phyloP scores from a whole-genome alignment of 2,329 filamentous ascomycete species.

The Penicillium sp. region DNA sequence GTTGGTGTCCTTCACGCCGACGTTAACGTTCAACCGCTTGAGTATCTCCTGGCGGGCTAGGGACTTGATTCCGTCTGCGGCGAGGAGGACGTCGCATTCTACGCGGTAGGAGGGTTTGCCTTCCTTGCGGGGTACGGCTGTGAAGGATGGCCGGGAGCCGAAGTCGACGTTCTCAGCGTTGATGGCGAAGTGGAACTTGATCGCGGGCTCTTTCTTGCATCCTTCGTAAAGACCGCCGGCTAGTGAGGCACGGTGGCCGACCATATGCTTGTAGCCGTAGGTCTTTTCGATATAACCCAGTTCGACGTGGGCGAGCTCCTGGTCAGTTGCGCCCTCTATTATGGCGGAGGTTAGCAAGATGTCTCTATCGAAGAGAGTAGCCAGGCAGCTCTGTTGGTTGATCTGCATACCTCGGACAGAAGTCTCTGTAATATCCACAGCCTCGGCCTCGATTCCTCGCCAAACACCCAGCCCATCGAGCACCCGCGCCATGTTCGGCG shows the following conservation, averaged over 20 bases:
- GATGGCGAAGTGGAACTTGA: conserved; percentile 69
- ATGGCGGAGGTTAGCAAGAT: neutral
- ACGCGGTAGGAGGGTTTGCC: conserved; percentile 50
- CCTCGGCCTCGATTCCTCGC: conserved; percentile 68
- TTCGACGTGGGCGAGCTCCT: conserved; percentile 70
- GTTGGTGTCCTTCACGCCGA: conserved; percentile 50
- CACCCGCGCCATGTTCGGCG: conserved; percentile 78
- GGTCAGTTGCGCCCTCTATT: conserved; percentile 64
- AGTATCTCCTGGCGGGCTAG: conserved; percentile 48
- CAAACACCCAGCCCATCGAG: conserved; percentile 73
- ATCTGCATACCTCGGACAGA: conserved; percentile 64
- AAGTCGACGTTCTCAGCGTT: conserved; percentile 59
- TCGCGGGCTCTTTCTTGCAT: conserved; percentile 63
- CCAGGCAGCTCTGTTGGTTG: neutral
- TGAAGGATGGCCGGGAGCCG: conserved; percentile 61
- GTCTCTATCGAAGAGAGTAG: neutral
- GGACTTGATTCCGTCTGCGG: conserved; percentile 58
- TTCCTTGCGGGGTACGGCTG: conserved; percentile 58
- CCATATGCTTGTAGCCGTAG: conserved; percentile 77
- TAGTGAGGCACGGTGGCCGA: conserved; percentile 73
- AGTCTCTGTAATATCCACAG: conserved; percentile 69
- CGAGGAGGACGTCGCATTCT: conserved; percentile 54
- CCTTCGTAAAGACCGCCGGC: conserved; percentile 69
- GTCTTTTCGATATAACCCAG: conserved; percentile 66
- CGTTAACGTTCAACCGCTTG: conserved; percentile 37